Evolutionary conservation across 768 basidiomycete genomes (phyloP), one percentile per base, ranked within the genome.

Genomic region (Bullera alba): DNA sequence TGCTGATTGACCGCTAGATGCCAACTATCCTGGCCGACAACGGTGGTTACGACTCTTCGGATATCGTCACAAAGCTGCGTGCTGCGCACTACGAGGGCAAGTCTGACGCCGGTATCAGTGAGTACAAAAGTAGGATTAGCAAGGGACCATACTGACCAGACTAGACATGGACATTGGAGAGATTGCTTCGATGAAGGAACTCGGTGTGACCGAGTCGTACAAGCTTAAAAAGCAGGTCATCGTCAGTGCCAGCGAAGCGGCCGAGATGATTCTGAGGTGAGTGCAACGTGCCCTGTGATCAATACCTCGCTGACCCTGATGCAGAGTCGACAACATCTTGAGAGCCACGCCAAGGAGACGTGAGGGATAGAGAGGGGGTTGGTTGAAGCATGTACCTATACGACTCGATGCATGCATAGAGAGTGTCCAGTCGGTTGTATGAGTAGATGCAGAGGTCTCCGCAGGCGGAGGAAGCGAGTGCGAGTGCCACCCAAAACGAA

Each of bases 21-120:
- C 95, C 95, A 1, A 95, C 84, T 0, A 95, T 96, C 63, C 78
- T 99, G 25, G 90, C 93, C 8, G 95, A 97, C 70, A 99, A 99
- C 64, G 95, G 92, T 5, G 95, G 95, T 0, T 92, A 86, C 72
- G 95, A 99, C 71, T 93, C 90, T n/a, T 85, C 86, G 10, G 95
- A 99, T 64, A 79, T 99, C 19, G 93, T 97, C 14, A 77, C 90
- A 27, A 82, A 80, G 63, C 77, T 99, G 29, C 77, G 95, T 48
- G 92, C 92, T 1, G 90, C 91, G 8, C 95, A 99, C 73, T 93
- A 86, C 70, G 90, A 90, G 58, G 91, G 92, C 2, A 78, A 83
- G 56, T 56, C 74, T 3, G 90, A 96, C 63, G 83, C 90, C 39
- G 95, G 95, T 14, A 79, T 96, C 5, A 85, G 91, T 91, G 69